These are phyloP conservation scores for Macadamia tetraphylla DNA, from an alignment of 164 flowering plant species.

Conservation along the genomic window DNA sequence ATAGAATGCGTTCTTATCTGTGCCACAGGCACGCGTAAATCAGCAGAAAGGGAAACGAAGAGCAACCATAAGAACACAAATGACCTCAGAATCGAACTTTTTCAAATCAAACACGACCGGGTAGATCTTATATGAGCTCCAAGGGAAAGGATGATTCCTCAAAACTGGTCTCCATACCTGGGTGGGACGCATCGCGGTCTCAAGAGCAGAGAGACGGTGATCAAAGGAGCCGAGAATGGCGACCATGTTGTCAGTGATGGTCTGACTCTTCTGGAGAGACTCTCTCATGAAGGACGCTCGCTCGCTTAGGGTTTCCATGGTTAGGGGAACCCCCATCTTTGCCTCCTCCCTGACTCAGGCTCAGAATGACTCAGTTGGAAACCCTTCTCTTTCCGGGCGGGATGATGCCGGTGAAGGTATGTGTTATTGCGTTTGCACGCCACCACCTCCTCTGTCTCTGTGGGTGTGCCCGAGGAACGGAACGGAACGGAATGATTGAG, in stretches of 20 bases:
- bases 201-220: conserved; percentile 94
- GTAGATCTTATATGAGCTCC: conserved; percentile 1
- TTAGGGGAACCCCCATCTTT: conserved; percentile 43
- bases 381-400: neutral
- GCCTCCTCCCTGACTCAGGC: neutral
- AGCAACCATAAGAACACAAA: neutral
- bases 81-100: neutral
- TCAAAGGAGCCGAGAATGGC: conserved; percentile 88
- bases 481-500: too few species aligned
- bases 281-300: conserved; percentile 63
- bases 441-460: too few species aligned
- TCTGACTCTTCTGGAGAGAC: conserved; percentile 79
- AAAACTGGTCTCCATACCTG: conserved; percentile 42
- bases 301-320: conserved; percentile 54
- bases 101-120: neutral
- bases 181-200: conserved; percentile 96
- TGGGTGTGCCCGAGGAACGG: too few species aligned
- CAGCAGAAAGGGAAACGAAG: neutral
- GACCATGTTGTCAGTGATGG: conserved; percentile 77
- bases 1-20: conserved; percentile 88
- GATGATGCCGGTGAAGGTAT: too few species aligned
- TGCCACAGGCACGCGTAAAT: neutral
- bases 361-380: too few species aligned
- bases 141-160: neutral
- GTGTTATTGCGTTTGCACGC: too few species aligned